Evolutionary conservation across 1,284 basidiomycete species (phyloP).

Genomic region (Ustanciosporium gigantosporum): DNA sequence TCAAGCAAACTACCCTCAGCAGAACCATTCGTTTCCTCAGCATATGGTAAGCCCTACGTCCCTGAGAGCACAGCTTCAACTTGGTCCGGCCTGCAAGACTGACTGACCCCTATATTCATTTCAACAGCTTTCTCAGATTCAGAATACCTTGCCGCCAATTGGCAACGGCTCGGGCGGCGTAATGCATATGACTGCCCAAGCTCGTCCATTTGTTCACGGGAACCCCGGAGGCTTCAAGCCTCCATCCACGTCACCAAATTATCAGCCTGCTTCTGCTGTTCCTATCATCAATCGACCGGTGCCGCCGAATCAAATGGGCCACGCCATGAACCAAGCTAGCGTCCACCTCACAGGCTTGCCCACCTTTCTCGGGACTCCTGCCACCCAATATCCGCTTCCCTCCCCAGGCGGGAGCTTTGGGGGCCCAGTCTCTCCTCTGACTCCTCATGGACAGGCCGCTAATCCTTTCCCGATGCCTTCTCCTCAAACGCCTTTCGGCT

Average conservation of each 20-base stretch:
- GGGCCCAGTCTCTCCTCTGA: constrained; percentile 24
- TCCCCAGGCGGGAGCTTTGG: constrained; percentile 1
- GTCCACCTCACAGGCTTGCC: constrained; percentile 34
- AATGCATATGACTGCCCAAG: constrained; percentile 17
- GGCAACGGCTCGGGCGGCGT: constrained; percentile 9
- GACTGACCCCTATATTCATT: not conserved
- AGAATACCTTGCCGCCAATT: constrained; percentile 19
- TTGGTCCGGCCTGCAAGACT: too few relatives aligned
- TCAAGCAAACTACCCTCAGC: too few relatives aligned
- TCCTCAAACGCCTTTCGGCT: too few relatives aligned
- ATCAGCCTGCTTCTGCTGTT: not conserved
- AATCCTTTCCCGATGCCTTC: too few relatives aligned
- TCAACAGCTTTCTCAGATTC: constrained; percentile 28
- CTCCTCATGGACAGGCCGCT: constrained; percentile 4
- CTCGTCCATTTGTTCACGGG: constrained; percentile 22
- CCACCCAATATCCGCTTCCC: constrained; percentile 10
- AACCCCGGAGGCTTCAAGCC: constrained; percentile 6
- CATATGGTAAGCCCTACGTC: too few relatives aligned
- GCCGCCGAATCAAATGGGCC: constrained; percentile 7
- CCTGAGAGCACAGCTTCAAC: too few relatives aligned
- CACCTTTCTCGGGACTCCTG: constrained; percentile 21
- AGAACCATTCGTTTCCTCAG: not conserved
- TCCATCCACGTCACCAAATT: constrained; percentile 3
- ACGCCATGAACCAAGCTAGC: constrained; percentile 19
- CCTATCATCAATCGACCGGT: not conserved